A percentile compares a stretch with the other conserved stretches of the same genome.
Evolutionary conservation across 208 protist genomes (phyloP).

Genomic region (Leishmania arabica): DNA sequence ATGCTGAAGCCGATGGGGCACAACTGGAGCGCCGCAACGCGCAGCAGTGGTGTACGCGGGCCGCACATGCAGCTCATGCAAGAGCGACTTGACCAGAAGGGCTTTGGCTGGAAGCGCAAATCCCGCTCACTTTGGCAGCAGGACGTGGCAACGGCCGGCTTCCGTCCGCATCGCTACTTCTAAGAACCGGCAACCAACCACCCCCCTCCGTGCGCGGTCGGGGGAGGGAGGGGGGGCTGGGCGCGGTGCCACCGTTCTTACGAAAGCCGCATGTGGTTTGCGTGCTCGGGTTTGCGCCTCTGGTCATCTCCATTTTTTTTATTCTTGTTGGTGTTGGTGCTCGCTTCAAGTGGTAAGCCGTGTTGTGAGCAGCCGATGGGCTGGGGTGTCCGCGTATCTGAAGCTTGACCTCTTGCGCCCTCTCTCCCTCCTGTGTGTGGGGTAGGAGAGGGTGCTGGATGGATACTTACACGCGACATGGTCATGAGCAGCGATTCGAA

Average conservation of each 20-base stretch:
- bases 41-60: constrained; percentile 64
- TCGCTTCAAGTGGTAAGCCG: not conserved
- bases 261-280: not conserved
- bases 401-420: no score
- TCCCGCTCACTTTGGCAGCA: constrained; percentile 88
- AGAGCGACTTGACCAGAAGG: constrained; percentile 82
- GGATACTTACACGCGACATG: not conserved
- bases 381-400: not conserved
- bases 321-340: no score
- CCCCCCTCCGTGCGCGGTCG: not conserved
- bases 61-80: constrained; percentile 80
- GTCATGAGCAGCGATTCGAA: not conserved
- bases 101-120: constrained; percentile 89
- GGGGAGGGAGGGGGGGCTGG: not conserved
- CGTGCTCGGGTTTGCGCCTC: not conserved
- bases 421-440: not conserved
- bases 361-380: not conserved
- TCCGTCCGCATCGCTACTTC: constrained; percentile 84
- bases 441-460: not conserved
- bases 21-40: constrained; percentile 54
- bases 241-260: not conserved
- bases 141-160: constrained; percentile 79
- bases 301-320: not conserved
- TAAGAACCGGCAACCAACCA: constrained; percentile 19
- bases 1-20: constrained; percentile 81